Base-by-base conservation (phyloP, 495 filamentous ascomycete genomes). In the Daldinia grandis region DNA sequence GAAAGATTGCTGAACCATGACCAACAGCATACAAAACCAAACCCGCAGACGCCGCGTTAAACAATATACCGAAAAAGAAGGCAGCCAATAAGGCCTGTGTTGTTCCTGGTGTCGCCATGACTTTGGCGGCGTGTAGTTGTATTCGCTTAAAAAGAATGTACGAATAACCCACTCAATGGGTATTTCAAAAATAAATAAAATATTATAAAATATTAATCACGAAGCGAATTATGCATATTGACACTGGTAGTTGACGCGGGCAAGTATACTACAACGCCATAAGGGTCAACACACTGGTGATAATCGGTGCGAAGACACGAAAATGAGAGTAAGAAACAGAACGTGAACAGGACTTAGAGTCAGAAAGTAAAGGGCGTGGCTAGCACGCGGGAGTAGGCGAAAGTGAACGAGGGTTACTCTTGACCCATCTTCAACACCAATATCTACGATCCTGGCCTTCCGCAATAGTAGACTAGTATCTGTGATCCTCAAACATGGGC, bases 151-250 rank as follows among this genome's bases (percentile, higher is more conserved):
- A 71, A 40, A 58, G 66, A 19, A 56, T 57, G 51, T 66, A 75
- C 71, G 68, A 78, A 80, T 79, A 76, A 71, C 83, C 84, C 84
- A 86, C 65, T 85, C 84, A 83, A 84, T 85, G 84, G 85, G 79
- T 66, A 44, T 30, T 37, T 24, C 24, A 33, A 62, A 21, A 58
- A 15, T 54, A 35, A 47, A 47, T 62, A 58, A 35, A 47, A 47
- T 62, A 57, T 64, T 69, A 70, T 60, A 65, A 72, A 70, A 61
- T 68, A 73, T 68, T 65, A 74, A 75, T 60, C 64, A 76, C 64
- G 60, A 77, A 74, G 73, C 70, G 66, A 78, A 76, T 73, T 51
- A 79, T 74, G 68, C 74, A 75, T 76, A 55, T 67, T 73, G 66
- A 51, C 66, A 53, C 37, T 54, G 47, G 38, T 50, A 62, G 49